Percentiles rank a stretch among this genome's conserved stretches.
Conservation (phyloP, 345 rosid genomes). For the Euclidium syriacum region DNA sequence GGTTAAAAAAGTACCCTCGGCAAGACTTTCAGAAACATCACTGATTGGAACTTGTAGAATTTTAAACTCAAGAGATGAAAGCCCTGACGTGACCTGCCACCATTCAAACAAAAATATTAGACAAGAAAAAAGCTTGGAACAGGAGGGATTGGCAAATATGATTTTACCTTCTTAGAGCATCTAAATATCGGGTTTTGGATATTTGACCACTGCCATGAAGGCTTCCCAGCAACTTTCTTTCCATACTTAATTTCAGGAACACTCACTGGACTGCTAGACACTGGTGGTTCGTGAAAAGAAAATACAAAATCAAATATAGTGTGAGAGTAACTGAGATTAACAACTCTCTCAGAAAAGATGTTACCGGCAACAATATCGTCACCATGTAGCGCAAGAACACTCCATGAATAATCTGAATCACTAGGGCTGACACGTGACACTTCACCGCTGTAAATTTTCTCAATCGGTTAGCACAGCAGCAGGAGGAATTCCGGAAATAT, state of each 20-base stretch:
- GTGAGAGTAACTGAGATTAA: background rate
- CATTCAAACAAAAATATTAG: background rate
- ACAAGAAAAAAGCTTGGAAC: background rate
- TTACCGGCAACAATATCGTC: conserved; percentile 69
- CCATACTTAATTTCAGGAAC: conserved; percentile 64
- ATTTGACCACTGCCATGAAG: conserved; percentile 54
- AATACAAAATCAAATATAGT: background rate
- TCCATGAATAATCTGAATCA: conserved; percentile 66
- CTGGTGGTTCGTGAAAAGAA: conserved; percentile 33
- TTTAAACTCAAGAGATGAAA: conserved; percentile 43
- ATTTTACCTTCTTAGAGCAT: conserved; percentile 58
- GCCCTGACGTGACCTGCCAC: conserved; percentile 47
- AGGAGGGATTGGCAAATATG: background rate
- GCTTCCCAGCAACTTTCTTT: conserved; percentile 23
- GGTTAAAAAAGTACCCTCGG: conserved; percentile 39
- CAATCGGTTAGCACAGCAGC: conserved; percentile 14
- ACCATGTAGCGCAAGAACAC: conserved; percentile 58
- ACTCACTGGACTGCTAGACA: conserved; percentile 63
- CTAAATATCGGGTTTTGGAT: conserved; percentile 54
- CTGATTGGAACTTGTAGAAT: conserved; percentile 54
- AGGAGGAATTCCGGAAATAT: background rate
- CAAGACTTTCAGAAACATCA: conserved; percentile 36
- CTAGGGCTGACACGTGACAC: conserved; percentile 60
- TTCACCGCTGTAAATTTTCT: conserved; percentile 52
- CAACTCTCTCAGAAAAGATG: background rate